Conservation (phyloP, 306 rosid genomes). For the Psophocarpus tetragonolobus region DNA sequence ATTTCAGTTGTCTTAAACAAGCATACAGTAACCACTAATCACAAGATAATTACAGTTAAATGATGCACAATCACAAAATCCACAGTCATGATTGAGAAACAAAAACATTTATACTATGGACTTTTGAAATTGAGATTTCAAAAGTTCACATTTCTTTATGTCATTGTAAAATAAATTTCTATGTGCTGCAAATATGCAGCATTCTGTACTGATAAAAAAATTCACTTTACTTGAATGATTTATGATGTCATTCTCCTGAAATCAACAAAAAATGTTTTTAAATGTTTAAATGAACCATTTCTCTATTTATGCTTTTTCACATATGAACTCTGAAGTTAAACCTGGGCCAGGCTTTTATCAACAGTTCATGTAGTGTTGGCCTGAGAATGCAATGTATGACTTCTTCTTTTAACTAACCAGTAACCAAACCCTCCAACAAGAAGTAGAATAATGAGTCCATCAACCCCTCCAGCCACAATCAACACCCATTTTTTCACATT, state of each 20-base stretch:
- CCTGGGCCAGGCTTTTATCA: slow-evolving; percentile 9
- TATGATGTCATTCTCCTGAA: slow-evolving; percentile 35
- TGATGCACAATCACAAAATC: slow-evolving; percentile 6
- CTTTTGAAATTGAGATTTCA: background rate
- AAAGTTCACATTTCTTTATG: slow-evolving; percentile 21
- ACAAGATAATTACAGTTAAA: background rate
- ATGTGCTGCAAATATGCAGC: slow-evolving; percentile 27
- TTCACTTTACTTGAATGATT: slow-evolving; percentile 24
- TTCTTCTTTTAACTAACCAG: slow-evolving; percentile 58
- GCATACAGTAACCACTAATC: too few relatives aligned
- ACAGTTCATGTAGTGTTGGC: slow-evolving; percentile 38
- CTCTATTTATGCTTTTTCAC: slow-evolving; percentile 10
- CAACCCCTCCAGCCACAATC: slow-evolving; percentile 68
- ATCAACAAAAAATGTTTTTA: slow-evolving; percentile 45
- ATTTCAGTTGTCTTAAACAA: too few relatives aligned
- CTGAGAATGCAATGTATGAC: slow-evolving; percentile 32
- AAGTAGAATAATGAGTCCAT: slow-evolving; percentile 69
- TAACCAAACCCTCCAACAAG: slow-evolving; percentile 69
- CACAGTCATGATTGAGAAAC: background rate
- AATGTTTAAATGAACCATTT: slow-evolving; percentile 29
- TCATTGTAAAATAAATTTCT: slow-evolving; percentile 16
- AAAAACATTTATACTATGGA: background rate
- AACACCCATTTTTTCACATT: slow-evolving; percentile 74
- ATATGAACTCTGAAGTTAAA: slow-evolving; percentile 32
- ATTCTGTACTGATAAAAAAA: slow-evolving; percentile 23